These are phyloP conservation scores for Ochromonas danica DNA, from an alignment of 108 stramenopile species.

Conservation along the genomic window DNA sequence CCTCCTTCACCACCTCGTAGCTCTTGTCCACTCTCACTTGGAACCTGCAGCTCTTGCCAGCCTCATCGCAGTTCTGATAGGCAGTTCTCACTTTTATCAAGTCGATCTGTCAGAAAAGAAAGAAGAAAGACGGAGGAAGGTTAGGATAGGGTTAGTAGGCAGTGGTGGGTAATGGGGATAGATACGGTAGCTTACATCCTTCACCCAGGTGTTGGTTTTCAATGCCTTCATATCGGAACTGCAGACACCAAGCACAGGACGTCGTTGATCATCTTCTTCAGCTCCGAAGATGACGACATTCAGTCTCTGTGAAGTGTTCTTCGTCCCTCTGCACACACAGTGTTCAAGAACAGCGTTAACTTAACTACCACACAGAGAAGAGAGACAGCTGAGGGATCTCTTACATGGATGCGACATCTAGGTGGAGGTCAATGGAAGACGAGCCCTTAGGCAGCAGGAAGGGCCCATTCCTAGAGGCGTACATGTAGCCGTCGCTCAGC, in stretches of 20 bases:
- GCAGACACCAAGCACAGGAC: neutral
- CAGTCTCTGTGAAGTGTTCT: neutral
- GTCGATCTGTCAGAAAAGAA: too few relatives aligned
- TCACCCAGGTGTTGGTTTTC: too few relatives aligned
- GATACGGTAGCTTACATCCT: too few relatives aligned
- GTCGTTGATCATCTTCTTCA: neutral
- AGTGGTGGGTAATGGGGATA: too few relatives aligned
- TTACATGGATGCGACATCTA: neutral
- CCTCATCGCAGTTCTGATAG: too few relatives aligned
- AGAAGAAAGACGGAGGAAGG: too few relatives aligned
- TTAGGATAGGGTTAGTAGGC: too few relatives aligned
- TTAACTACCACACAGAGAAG: neutral
- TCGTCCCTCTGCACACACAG: neutral
- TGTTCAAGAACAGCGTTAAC: neutral
- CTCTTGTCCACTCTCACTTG: neutral
- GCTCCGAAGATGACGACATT: neutral
- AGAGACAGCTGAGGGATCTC: neutral
- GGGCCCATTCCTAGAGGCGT: neutral
- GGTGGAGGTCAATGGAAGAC: slow-evolving; percentile 4
- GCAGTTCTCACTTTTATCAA: too few relatives aligned
- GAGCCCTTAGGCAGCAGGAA: neutral
- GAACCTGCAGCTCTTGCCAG: neutral
- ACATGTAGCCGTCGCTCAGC: slow-evolving; percentile 29
- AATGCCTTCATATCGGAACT: neutral
- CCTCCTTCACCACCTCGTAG: neutral